Percentiles rank a stretch among this genome's conserved stretches.
Evolutionary conservation across 805 yeast genomes (phyloP).

Genomic region (Schwanniomyces occidentalis): DNA sequence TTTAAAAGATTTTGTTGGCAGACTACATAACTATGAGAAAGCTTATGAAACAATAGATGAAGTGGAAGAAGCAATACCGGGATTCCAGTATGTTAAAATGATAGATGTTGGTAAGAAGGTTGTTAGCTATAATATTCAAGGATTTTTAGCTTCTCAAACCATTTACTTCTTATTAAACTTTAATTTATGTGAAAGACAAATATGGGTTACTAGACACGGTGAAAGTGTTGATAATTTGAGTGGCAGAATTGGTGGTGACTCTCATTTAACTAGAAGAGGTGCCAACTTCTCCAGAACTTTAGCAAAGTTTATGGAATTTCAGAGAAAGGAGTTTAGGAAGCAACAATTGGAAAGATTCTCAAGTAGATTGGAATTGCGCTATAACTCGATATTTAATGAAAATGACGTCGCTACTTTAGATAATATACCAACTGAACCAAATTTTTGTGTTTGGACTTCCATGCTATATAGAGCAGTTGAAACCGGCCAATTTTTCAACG

Average conservation of each 20-base stretch:
- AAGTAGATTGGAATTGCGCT: slow-evolving; percentile 44
- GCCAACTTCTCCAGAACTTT: slow-evolving; percentile 69
- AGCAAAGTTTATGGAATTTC: slow-evolving; percentile 68
- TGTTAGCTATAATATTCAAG: slow-evolving; percentile 85
- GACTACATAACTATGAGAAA: slow-evolving; percentile 79
- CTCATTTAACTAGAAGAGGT: slow-evolving; percentile 79
- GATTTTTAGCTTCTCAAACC: slow-evolving; percentile 88
- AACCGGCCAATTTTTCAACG: slow-evolving; percentile 76
- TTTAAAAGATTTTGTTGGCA: slow-evolving; percentile 73
- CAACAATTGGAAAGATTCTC: slow-evolving; percentile 58
- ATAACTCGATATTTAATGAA: slow-evolving; percentile 28
- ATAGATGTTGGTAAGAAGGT: slow-evolving; percentile 94
- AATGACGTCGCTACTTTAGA: slow-evolving; percentile 18
- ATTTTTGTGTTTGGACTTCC: slow-evolving; percentile 90
- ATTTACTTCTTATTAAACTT: slow-evolving; percentile 86
- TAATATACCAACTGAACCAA: slow-evolving; percentile 55
- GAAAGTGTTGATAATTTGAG: slow-evolving; percentile 81
- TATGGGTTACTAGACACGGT: slow-evolving; percentile 95
- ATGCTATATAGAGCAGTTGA: slow-evolving; percentile 79
- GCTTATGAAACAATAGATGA: slow-evolving; percentile 92
- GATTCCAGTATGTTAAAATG: slow-evolving; percentile 88
- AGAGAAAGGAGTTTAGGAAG: slow-evolving; percentile 66
- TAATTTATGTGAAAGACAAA: slow-evolving; percentile 84
- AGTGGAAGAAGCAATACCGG: slow-evolving; percentile 63
- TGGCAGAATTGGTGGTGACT: slow-evolving; percentile 93